Conservation (phyloP, 2,329 filamentous ascomycete species). For the Pyrenochaeta sp. region DNA sequence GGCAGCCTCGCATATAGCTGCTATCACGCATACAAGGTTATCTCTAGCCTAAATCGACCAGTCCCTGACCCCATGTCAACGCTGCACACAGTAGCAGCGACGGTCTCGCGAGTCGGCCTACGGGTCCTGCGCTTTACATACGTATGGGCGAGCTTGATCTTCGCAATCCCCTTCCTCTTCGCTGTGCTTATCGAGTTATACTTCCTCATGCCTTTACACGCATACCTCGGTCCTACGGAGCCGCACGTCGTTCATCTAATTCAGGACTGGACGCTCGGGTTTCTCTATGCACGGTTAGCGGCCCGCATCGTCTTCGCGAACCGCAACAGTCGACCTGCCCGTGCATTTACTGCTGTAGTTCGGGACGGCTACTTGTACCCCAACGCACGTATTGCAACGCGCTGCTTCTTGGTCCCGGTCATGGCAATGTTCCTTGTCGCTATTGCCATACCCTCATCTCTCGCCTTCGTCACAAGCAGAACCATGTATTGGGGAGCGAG, state of each 20-base stretch:
- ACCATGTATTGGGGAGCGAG: constrained; percentile 53
- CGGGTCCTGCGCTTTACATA: constrained; percentile 70
- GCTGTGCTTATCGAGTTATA: constrained; percentile 88
- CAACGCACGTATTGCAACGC: constrained; percentile 79
- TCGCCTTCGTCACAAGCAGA: constrained; percentile 64
- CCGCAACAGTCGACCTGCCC: constrained; percentile 73
- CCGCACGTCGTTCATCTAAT: constrained; percentile 83
- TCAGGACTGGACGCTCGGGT: constrained; percentile 91
- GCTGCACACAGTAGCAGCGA: constrained; percentile 33
- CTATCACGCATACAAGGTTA: constrained; percentile 60
- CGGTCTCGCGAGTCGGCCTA: constrained; percentile 36
- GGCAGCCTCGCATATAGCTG: constrained; percentile 70
- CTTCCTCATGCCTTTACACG: constrained; percentile 84
- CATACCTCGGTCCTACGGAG: constrained; percentile 64
- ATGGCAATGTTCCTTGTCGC: constrained; percentile 68
- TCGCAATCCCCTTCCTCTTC: constrained; percentile 84
- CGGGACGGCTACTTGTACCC: constrained; percentile 77
- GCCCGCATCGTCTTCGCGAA: constrained; percentile 74
- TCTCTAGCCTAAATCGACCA: constrained; percentile 34
- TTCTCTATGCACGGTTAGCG: constrained; percentile 86
- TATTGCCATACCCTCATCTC: constrained; percentile 69
- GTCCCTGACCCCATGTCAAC: constrained; percentile 42
- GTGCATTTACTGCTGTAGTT: constrained; percentile 77
- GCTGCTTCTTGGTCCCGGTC: constrained; percentile 84
- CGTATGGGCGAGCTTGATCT: constrained; percentile 74